These are phyloP conservation scores for Asclepias syriaca DNA, from an alignment of 257 asterid genomes.

Conservation along the genomic window DNA sequence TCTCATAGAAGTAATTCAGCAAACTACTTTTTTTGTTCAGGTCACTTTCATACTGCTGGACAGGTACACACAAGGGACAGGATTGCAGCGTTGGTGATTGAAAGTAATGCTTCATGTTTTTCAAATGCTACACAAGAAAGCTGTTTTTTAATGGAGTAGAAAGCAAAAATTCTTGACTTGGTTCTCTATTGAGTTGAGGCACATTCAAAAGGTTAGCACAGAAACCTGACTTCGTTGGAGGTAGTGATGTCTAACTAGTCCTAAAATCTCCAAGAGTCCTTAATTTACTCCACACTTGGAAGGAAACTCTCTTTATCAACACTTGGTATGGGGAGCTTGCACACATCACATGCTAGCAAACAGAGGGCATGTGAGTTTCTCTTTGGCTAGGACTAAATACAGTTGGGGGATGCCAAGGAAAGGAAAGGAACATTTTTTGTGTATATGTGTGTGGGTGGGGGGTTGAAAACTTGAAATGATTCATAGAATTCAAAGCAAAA, in stretches of 20 bases:
- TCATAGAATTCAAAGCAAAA: not conserved
- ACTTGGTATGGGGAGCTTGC: not conserved
- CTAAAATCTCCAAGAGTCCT: not conserved
- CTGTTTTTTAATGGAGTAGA: not conserved
- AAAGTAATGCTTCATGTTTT: not conserved
- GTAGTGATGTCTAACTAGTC: not conserved
- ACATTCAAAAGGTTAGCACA: not conserved
- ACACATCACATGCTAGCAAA: not conserved
- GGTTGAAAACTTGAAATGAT: not conserved
- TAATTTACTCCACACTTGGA: not conserved
- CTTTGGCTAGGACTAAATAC: not conserved
- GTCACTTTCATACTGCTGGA: not conserved
- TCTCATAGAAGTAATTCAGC: not conserved
- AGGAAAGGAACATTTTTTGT: not conserved
- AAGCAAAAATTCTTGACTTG: not conserved
- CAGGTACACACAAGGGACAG: not conserved
- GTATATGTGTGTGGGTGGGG: too few relatives aligned
- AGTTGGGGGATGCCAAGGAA: not conserved
- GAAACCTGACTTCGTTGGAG: not conserved
- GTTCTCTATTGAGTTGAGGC: not conserved
- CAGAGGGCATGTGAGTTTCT: not conserved
- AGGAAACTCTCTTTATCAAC: not conserved
- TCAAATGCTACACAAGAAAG: not conserved
- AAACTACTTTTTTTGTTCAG: not conserved
- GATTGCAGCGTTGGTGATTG: not conserved